These are phyloP conservation scores for Fallopia convolvulus DNA, from an alignment of 148 eudicot genomes.

Conservation along the genomic window DNA sequence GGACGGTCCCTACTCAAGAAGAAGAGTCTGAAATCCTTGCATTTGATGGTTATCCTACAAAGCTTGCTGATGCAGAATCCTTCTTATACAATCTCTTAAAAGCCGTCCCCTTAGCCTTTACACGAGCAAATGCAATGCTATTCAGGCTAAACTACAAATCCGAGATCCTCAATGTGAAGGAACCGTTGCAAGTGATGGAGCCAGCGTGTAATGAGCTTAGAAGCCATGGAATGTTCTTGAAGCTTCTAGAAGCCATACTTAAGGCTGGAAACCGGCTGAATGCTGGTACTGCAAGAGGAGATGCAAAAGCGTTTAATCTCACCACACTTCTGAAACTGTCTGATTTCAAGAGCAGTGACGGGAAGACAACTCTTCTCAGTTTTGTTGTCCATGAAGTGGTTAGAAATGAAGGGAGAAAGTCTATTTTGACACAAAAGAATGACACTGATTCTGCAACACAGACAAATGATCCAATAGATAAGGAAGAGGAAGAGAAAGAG, in stretches of 20 bases:
- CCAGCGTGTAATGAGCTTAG: constrained; percentile 29
- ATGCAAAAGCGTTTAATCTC: constrained; percentile 32
- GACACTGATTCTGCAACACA: not conserved
- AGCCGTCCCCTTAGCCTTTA: constrained; percentile 68
- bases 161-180: constrained; percentile 45
- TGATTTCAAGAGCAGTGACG: constrained; percentile 27
- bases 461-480: constrained; percentile 20
- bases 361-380: constrained; percentile 28
- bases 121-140: constrained; percentile 60
- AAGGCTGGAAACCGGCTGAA: constrained; percentile 35
- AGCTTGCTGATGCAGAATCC: constrained; percentile 84
- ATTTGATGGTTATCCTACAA: constrained; percentile 53
- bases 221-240: constrained; percentile 24
- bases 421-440: constrained; percentile 19
- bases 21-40: constrained; percentile 51
- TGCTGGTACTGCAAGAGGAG: constrained; percentile 28
- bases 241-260: constrained; percentile 29
- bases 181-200: constrained; percentile 47
- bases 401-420: constrained; percentile 40
- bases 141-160: constrained; percentile 48
- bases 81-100: constrained; percentile 69
- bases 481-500: constrained; percentile 61
- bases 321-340: constrained; percentile 30
- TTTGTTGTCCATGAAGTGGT: constrained; percentile 31
- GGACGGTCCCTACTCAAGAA: constrained; percentile 63